Conservation (phyloP, 176 grass and related monocot species). For the Oryza rufipogon region DNA sequence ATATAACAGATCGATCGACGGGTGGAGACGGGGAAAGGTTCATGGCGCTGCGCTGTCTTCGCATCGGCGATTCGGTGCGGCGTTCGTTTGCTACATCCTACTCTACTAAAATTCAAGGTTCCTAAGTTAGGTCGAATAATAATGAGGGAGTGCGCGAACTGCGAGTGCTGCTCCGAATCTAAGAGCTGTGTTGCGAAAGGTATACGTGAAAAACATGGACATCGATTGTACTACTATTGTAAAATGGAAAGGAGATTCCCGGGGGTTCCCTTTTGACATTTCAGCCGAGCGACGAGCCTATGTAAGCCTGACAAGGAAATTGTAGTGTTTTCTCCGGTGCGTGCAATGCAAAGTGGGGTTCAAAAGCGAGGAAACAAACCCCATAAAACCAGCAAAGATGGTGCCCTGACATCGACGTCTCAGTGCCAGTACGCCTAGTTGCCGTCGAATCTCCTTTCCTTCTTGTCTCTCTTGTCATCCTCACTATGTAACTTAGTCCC, state of each 20-base stretch:
- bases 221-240: neutral
- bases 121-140: neutral
- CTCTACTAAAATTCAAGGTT: neutral
- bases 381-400: slow-evolving; percentile 26
- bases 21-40: too few relatives aligned
- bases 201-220: neutral
- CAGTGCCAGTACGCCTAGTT: slow-evolving; percentile 24
- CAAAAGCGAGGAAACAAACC: slow-evolving; percentile 27
- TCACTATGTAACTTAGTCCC: too few relatives aligned
- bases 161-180: neutral
- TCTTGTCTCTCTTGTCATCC: neutral
- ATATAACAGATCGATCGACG: neutral
- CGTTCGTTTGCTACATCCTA: neutral
- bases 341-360: slow-evolving; percentile 16
- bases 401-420: slow-evolving; percentile 33
- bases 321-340: neutral
- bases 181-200: neutral
- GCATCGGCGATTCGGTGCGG: neutral
- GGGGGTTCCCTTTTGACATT: neutral
- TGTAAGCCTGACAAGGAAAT: neutral
- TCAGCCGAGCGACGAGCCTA: neutral
- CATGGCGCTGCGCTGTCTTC: neutral
- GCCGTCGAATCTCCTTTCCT: slow-evolving; percentile 39
- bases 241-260: neutral
- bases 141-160: neutral